Conservation (phyloP, 116 monocot species). For the Papilionanthe hybrid region DNA sequence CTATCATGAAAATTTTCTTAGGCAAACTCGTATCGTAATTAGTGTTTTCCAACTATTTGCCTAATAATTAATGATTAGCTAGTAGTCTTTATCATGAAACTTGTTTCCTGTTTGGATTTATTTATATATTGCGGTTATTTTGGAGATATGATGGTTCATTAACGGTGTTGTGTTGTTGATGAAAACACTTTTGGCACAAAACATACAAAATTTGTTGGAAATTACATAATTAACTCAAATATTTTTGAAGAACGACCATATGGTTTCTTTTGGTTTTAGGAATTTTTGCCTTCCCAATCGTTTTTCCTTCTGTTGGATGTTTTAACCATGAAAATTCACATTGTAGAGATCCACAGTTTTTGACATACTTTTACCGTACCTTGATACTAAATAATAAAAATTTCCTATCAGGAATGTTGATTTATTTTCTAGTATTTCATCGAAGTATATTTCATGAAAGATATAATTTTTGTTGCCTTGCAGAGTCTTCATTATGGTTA, state of each 20-base stretch:
- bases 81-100: neutral
- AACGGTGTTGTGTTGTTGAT: neutral
- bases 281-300: too few relatives aligned
- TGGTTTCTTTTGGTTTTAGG: too few relatives aligned
- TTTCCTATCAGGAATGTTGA: too few relatives aligned
- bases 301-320: too few relatives aligned
- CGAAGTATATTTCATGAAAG: too few relatives aligned
- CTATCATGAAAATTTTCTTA: neutral
- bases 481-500: too few relatives aligned
- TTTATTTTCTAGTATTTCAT: too few relatives aligned
- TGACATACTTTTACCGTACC: too few relatives aligned
- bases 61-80: neutral
- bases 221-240: neutral
- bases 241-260: neutral
- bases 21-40: neutral
- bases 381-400: too few relatives aligned
- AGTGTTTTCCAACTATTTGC: neutral
- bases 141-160: neutral
- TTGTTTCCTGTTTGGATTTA: neutral
- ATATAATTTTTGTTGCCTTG: too few relatives aligned
- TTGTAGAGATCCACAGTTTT: too few relatives aligned
- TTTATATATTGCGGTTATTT: neutral
- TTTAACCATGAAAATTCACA: too few relatives aligned
- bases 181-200: neutral
- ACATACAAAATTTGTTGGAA: neutral